Evolutionary conservation across 164 flowering plant genomes (phyloP).

Genomic region (Cinnamomum chago): DNA sequence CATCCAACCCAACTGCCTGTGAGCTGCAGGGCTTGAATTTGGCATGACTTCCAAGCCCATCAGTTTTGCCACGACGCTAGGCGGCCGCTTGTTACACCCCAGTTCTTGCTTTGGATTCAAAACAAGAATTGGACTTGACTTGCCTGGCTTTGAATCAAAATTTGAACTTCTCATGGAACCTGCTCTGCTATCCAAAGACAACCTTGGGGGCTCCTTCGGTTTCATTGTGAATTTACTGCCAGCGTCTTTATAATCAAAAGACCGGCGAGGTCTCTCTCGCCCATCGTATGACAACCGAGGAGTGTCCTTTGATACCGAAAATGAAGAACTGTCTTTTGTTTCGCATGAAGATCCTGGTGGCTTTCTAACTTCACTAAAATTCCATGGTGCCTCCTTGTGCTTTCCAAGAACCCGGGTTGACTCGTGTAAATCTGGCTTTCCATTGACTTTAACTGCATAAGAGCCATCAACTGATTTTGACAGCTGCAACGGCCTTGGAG

Average conservation of each 20-base stretch:
- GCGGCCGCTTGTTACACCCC: constrained; percentile 36
- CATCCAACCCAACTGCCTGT: constrained; percentile 12
- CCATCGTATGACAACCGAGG: constrained; percentile 83
- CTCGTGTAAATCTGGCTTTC: constrained; percentile 55
- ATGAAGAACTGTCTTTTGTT: constrained; percentile 28
- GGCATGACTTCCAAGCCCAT: constrained; percentile 80
- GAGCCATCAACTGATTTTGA: constrained; percentile 41
- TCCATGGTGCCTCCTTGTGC: constrained; percentile 59
- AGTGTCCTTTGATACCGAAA: constrained; percentile 40
- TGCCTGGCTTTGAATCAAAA: constrained; percentile 11
- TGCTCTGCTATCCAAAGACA: constrained; percentile 75
- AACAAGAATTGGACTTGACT: not conserved
- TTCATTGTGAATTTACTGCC: constrained; percentile 38
- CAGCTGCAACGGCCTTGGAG: constrained; percentile 55
- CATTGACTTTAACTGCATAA: constrained; percentile 14
- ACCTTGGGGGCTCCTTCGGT: constrained; percentile 75
- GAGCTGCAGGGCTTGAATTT: constrained; percentile 22
- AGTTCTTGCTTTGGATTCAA: constrained; percentile 21
- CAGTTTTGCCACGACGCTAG: constrained; percentile 77
- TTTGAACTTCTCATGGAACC: constrained; percentile 30
- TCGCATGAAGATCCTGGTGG: constrained; percentile 42
- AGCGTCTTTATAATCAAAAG: constrained; percentile 76
- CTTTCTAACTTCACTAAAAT: constrained; percentile 43
- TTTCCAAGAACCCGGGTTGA: constrained; percentile 57
- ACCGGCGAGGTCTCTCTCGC: constrained; percentile 61